A percentile compares a stretch with the other conserved stretches of the same genome.
Conservation (phyloP, 2,329 filamentous ascomycete species). For the Botrytis cinerea region DNA sequence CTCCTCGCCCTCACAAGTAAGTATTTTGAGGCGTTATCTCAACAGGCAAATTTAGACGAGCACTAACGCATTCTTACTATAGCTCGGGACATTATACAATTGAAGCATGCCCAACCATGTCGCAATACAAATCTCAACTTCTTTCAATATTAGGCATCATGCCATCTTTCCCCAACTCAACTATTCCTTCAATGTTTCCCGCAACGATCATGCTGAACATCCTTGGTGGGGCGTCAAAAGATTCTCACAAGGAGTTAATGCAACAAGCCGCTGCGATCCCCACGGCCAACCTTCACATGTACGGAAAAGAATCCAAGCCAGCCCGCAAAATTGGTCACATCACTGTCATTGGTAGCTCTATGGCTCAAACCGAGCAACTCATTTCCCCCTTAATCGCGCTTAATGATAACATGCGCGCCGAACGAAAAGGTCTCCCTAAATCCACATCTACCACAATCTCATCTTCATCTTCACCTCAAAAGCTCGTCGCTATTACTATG, state of each 20-base stretch:
- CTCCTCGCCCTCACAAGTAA: slow-evolving; percentile 36
- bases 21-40: not conserved
- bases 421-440: slow-evolving; percentile 48
- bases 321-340: slow-evolving; percentile 95
- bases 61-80: slow-evolving; percentile 59
- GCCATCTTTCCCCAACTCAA: slow-evolving; percentile 34
- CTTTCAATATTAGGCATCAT: slow-evolving; percentile 71
- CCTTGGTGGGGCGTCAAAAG: slow-evolving; percentile 65
- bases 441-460: slow-evolving; percentile 44
- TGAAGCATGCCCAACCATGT: slow-evolving; percentile 81
- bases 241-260: slow-evolving; percentile 61
- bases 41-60: not conserved
- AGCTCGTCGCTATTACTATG: slow-evolving; percentile 78
- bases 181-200: slow-evolving; percentile 44
- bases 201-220: slow-evolving; percentile 78
- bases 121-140: slow-evolving; percentile 84
- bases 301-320: slow-evolving; percentile 85
- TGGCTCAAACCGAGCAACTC: slow-evolving; percentile 66
- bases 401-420: slow-evolving; percentile 60
- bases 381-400: slow-evolving; percentile 69
- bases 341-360: slow-evolving; percentile 70
- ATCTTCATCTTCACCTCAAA: slow-evolving; percentile 39
- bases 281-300: slow-evolving; percentile 74
- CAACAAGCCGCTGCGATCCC: slow-evolving; percentile 58
- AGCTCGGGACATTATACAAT: slow-evolving; percentile 89